Evolutionary conservation across 306 rosid species (phyloP), one percentile per base, ranked within the genome.

Genomic region (Rubus idaeus): DNA sequence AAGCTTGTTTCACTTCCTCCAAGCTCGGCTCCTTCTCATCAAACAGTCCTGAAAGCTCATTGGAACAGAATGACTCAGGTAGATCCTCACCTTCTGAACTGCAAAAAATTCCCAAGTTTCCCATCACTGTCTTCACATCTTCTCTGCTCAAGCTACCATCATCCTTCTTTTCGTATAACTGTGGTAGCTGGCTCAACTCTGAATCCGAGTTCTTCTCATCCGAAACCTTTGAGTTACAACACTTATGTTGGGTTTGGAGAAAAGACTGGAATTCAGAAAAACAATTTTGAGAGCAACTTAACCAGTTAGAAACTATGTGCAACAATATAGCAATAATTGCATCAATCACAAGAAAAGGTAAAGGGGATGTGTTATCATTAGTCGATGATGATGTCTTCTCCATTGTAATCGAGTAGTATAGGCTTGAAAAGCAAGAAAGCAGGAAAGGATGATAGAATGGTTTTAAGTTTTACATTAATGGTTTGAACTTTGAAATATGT

Each of bases 11-110:
- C 78, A 95, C 79, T 80, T 95, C 98, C 75, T 83, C 92, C 70
- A 92, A 64, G 75, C 97, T 90, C 5, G 98, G 98, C 70, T 95
- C 97, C 42, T 81, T 77, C 71, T 92, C 98, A 16, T 92, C 91
- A 87, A 95, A 92, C 86, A 92, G 71, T 44, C 44, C 85, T 52
- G 87, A 82, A 65, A 88, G 52, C 56, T 88, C 90, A 60, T 75
- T 67, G 52, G 82, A 73, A 69, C 78, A 68, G 75, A 86, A 78
- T n/a, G 55, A 77, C 23, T 76, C 83, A 0, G 71, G 75, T 57
- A 74, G 84, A 47, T 86, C 86, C 75, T 84, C 90, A 17, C 79
- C 79, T 73, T 90, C 90, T 74, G 88, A 49, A 76, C 86, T 78
- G 84, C 87, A 88, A 82, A 77, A 79, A 66, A 92, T 13, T 53